Evolutionary conservation across 2,329 filamentous ascomycete species (phyloP).

Genomic region (Tolypocladium nubicola): DNA sequence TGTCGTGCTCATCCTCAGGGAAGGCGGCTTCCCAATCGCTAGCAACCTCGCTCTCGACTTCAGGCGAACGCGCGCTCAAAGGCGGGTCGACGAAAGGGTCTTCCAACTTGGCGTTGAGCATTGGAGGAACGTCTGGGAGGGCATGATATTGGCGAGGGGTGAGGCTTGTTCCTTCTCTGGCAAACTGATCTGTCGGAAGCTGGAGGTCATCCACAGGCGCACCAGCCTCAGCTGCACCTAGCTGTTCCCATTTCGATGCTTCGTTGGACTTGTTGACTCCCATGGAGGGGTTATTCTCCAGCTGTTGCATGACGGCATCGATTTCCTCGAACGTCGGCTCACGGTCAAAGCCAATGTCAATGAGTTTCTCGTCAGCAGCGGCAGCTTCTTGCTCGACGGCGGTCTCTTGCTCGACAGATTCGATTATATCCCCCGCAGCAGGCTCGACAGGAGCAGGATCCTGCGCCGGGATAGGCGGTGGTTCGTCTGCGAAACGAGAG

Average conservation of each 20-base stretch:
- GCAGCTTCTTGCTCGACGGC: not conserved
- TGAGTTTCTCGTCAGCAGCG: not conserved
- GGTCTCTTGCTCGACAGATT: slow-evolving; percentile 17
- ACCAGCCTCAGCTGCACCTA: slow-evolving; percentile 18
- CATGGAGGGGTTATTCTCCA: slow-evolving; percentile 62
- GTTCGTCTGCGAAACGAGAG: slow-evolving; percentile 32
- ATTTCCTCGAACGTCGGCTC: slow-evolving; percentile 68
- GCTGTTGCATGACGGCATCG: slow-evolving; percentile 82
- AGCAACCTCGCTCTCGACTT: slow-evolving; percentile 45
- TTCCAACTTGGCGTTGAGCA: slow-evolving; percentile 44
- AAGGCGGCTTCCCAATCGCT: slow-evolving; percentile 92
- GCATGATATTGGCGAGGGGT: slow-evolving; percentile 48
- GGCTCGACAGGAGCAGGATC: slow-evolving; percentile 13
- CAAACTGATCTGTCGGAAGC: slow-evolving; percentile 37
- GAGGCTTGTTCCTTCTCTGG: slow-evolving; percentile 64
- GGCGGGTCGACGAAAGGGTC: slow-evolving; percentile 51
- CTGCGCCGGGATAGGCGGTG: slow-evolving; percentile 17
- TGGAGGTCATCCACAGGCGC: slow-evolving; percentile 43
- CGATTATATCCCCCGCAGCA: slow-evolving; percentile 14
- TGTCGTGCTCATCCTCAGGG: slow-evolving; percentile 71
- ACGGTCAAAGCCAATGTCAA: slow-evolving; percentile 9
- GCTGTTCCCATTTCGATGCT: slow-evolving; percentile 29
- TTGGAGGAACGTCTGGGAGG: slow-evolving; percentile 33
- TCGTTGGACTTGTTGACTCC: slow-evolving; percentile 56
- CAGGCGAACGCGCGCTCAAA: slow-evolving; percentile 35